Conservation (phyloP, 257 asterid species). For the Ilex asprella region DNA sequence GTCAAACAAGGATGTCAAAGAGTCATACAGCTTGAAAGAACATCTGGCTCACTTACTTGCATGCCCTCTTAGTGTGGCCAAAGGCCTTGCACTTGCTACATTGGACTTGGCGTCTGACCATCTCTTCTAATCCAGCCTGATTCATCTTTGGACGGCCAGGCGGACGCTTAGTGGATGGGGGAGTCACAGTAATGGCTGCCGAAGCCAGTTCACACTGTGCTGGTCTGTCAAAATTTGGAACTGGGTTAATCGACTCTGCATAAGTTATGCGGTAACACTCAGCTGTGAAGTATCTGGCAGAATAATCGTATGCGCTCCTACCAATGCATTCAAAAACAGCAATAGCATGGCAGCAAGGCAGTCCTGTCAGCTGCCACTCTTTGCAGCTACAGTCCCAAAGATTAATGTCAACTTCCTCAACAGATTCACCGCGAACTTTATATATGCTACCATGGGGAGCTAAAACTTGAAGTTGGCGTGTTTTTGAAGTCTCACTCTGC, state of each 20-base stretch:
- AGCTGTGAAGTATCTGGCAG: background rate
- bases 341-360: background rate
- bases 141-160: constrained; percentile 92
- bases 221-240: background rate
- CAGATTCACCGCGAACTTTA: background rate
- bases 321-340: background rate
- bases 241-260: background rate
- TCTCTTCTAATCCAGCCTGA: constrained; percentile 1
- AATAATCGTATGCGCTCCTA: background rate
- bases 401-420: background rate
- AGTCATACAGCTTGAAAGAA: too few relatives aligned
- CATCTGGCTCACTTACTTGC: constrained; percentile 6
- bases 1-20: too few relatives aligned
- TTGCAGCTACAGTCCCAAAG: background rate
- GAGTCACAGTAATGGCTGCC: constrained; percentile 45
- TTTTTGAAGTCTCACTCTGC: background rate
- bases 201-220: background rate
- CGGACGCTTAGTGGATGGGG: constrained; percentile 90
- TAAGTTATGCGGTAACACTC: background rate
- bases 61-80: background rate
- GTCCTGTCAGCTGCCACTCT: background rate
- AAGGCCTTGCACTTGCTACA: constrained; percentile 1
- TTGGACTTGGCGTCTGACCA: background rate
- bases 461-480: background rate
- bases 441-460: background rate